Percentiles rank a stretch among this genome's conserved stretches.
These are phyloP conservation scores for Stephanodiscus triporus DNA, from an alignment of 108 stramenopile species.

Conservation along the genomic window DNA sequence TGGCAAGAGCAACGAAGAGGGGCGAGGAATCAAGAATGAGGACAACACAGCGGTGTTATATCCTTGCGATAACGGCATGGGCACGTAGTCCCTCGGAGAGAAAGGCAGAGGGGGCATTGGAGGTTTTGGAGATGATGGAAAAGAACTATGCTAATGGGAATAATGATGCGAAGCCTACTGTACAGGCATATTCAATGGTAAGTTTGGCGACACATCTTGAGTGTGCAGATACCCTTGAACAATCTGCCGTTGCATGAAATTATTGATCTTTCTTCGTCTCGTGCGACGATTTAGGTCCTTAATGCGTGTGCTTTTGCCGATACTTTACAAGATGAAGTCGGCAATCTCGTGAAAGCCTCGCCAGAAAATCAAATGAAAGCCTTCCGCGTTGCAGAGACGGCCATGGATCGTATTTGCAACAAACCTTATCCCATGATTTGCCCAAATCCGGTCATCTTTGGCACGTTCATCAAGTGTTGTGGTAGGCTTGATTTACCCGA, in stretches of 20 bases:
- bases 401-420: conserved; percentile 51
- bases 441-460: conserved; percentile 59
- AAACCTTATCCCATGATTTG: conserved; percentile 27
- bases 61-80: conserved; percentile 59
- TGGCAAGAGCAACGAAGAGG: conserved; percentile 29
- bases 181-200: conserved; percentile 63
- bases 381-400: conserved; percentile 61
- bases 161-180: conserved; percentile 39
- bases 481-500: conserved; percentile 58
- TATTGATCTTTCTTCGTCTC: not conserved
- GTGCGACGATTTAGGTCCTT: conserved; percentile 39
- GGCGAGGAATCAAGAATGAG: conserved; percentile 53
- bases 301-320: conserved; percentile 74
- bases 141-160: conserved; percentile 50
- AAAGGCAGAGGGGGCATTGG: conserved; percentile 63
- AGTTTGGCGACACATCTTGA: conserved; percentile 6
- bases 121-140: conserved; percentile 62
- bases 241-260: not conserved
- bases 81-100: conserved; percentile 50
- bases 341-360: conserved; percentile 32
- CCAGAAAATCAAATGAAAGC: conserved; percentile 50
- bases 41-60: conserved; percentile 57
- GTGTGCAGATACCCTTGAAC: not conserved
- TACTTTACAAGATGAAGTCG: conserved; percentile 33
- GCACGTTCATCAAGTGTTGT: conserved; percentile 78